Percentiles rank a stretch among this genome's conserved stretches.
phyloP scores from a whole-genome alignment of 495 filamentous ascomycete species.

The Tuber magnatum region DNA sequence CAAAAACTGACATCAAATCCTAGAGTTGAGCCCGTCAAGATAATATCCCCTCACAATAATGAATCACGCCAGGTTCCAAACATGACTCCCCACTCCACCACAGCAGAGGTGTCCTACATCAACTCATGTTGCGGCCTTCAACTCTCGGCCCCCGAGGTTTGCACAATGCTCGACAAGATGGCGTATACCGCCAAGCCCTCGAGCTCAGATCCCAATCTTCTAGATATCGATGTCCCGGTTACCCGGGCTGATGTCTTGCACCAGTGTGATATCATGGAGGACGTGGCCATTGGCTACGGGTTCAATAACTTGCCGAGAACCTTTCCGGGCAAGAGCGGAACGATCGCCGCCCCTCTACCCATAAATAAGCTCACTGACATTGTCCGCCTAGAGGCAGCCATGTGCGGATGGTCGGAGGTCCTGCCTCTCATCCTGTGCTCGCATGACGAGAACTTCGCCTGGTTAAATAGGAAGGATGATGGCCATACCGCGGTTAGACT shows the following conservation, averaged over 20 bases:
- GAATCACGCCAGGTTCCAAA: conserved; percentile 73
- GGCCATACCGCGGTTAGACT: conserved; percentile 78
- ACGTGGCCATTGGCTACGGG: conserved; percentile 88
- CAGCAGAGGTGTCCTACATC: conserved; percentile 83
- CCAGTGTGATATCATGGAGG: conserved; percentile 97
- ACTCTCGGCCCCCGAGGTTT: conserved; percentile 63
- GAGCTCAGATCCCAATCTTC: conserved; percentile 52
- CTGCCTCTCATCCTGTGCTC: conserved; percentile 96
- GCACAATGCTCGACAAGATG: conserved; percentile 76
- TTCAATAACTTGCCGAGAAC: conserved; percentile 87
- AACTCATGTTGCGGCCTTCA: conserved; percentile 81
- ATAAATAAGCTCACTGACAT: conserved; percentile 95
- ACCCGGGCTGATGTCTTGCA: conserved; percentile 93
- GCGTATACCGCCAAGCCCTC: conserved; percentile 70
- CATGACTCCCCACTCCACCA: conserved; percentile 62
- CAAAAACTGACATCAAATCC: conserved; percentile 11
- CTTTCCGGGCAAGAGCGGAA: conserved; percentile 73
- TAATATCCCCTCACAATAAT: conserved; percentile 83
- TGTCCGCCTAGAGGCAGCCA: conserved; percentile 78
- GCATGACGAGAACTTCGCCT: conserved; percentile 96
- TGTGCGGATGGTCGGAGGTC: conserved; percentile 94
- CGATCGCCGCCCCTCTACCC: conserved; percentile 75
- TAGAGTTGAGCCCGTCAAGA: conserved; percentile 79
- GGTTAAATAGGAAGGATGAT: conserved; percentile 87
- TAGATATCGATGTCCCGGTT: conserved; percentile 75